Evolutionary conservation across 768 basidiomycete genomes (phyloP).

Genomic region (Neoboletus magnificus): DNA sequence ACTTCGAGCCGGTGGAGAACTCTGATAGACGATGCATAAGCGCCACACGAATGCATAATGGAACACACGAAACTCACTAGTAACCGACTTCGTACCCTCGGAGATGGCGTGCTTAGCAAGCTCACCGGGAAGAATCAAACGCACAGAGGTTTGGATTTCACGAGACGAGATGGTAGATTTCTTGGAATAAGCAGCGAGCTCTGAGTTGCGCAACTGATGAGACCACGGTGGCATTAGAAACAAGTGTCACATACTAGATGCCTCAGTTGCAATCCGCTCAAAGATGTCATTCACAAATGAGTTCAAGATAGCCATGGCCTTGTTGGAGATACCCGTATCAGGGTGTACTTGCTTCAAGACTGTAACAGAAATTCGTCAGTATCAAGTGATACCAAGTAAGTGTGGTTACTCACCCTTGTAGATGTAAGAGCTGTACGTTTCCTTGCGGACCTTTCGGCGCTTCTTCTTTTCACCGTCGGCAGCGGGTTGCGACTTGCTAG

Average conservation of each 20-base stretch:
- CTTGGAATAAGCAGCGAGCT: conserved; percentile 84
- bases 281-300: conserved; percentile 86
- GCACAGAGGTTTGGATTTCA: conserved; percentile 83
- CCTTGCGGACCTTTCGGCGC: conserved; percentile 75
- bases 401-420: conserved; percentile 58
- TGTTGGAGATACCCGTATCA: conserved; percentile 91
- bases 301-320: conserved; percentile 81
- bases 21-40: conserved; percentile 34
- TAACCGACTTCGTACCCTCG: conserved; percentile 75
- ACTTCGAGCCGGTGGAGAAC: conserved; percentile 61
- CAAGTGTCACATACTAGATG: conserved; percentile 50
- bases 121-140: conserved; percentile 82
- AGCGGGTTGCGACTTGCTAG: conserved; percentile 50
- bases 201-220: conserved; percentile 28
- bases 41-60: background rate
- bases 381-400: background rate
- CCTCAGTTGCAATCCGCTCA: conserved; percentile 73
- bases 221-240: background rate
- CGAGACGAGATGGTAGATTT: conserved; percentile 91
- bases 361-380: conserved; percentile 19
- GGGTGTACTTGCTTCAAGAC: conserved; percentile 92
- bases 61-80: conserved; percentile 43
- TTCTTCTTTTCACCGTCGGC: conserved; percentile 75
- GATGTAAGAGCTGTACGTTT: conserved; percentile 84
- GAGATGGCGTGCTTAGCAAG: conserved; percentile 87